Evolutionary conservation across 1,284 basidiomycete genomes (phyloP), one percentile per base, ranked within the genome.

Genomic region (Waitea zeae): DNA sequence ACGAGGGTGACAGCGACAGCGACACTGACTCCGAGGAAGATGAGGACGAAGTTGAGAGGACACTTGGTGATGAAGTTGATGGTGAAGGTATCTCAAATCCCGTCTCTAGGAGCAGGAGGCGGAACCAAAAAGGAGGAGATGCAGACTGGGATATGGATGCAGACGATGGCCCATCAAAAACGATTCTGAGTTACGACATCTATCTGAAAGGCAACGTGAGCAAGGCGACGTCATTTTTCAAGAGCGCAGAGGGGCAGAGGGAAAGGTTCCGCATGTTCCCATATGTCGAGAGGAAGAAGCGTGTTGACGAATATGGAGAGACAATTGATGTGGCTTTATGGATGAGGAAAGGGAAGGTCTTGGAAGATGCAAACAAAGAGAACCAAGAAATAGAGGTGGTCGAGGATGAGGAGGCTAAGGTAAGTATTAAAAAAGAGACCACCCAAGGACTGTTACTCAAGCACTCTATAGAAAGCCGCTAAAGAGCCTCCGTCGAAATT

Each of bases 261-360:
- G 81, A 76, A 48, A 69, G 93, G 29, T 97, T 84, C 53, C 69
- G 95, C 43, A 96, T 97, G 84, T 98, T 97, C 57, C 95, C 95
- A 0, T 89, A 89, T 46, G 74, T 95, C 26, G 93, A 98, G 57
- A 80, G 87, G 51, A 90, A 84, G 48, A 64, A 88, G 42, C 65
- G 80, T 43, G 82, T 98, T 12, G 95, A 99, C 52, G 83, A 84
- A 42, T 99, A 89, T 52, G 95, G 95, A 1, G 95, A 99, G 61
- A 82, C 79, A 4, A 64, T 97, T 31, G 93, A 98, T 53, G 78
- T 89, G 14, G 90, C 76, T 20, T 83, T 87, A 67, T 96, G 92
- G 92, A 50, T 93, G 43, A 64, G 84, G 43, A 86, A 84, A 49
- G 84, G 86, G 2, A 84, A 79, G 51, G 78, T 81, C 30, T 69